These are phyloP conservation scores for Chalara sp. DNA, from an alignment of 2,329 filamentous ascomycete species.

Conservation along the genomic window DNA sequence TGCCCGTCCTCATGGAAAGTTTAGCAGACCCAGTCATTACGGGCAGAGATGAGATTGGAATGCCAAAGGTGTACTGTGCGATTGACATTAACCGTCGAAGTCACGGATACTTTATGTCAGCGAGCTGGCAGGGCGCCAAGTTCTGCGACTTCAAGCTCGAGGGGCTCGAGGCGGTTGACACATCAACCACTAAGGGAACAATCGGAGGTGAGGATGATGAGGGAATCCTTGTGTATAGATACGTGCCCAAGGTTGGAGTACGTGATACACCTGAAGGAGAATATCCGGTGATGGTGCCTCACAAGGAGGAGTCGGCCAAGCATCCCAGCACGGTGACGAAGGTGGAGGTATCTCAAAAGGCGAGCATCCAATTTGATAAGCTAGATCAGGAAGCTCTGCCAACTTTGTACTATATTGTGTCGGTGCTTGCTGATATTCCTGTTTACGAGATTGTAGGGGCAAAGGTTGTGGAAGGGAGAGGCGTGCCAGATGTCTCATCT, in stretches of 20 bases:
- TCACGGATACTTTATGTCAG: constrained; percentile 40
- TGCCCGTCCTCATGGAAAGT: constrained; percentile 46
- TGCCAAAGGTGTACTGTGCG: constrained; percentile 42
- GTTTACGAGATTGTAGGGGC: constrained; percentile 48
- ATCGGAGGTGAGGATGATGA: constrained; percentile 22
- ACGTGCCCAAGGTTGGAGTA: constrained; percentile 43
- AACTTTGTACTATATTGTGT: constrained; percentile 52
- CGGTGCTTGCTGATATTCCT: constrained; percentile 46
- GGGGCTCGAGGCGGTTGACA: constrained; percentile 23
- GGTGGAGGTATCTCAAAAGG: constrained; percentile 33
- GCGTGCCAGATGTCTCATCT: constrained; percentile 40
- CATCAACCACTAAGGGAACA: constrained; percentile 24
- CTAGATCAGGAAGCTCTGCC: constrained; percentile 48
- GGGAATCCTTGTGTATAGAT: constrained; percentile 48
- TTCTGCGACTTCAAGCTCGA: constrained; percentile 33
- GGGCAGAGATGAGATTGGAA: constrained; percentile 46
- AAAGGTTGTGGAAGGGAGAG: constrained; percentile 47
- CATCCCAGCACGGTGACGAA: constrained; percentile 9
- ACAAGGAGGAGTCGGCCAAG: constrained; percentile 2
- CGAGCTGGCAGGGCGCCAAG: constrained; percentile 35
- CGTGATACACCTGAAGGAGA: constrained; percentile 40
- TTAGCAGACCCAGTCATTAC: constrained; percentile 53
- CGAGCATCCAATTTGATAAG: constrained; percentile 40
- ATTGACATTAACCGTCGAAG: constrained; percentile 44
- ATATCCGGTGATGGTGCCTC: constrained; percentile 33